Percentiles rank a stretch among this genome's conserved stretches.
Conservation (phyloP, 306 rosid species). For the Crotalaria pallida region DNA sequence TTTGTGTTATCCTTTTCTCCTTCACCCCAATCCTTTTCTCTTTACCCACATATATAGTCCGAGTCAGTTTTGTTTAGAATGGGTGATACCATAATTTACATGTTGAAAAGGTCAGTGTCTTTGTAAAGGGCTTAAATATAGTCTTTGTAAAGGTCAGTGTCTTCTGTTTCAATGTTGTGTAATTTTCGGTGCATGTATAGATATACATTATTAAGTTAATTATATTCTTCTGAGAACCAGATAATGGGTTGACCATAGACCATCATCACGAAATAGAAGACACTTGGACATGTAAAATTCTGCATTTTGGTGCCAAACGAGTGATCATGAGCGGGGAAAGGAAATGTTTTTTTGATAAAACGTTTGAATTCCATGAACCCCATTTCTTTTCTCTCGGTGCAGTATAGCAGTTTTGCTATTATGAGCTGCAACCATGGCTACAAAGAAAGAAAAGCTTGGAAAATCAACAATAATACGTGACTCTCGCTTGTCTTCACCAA, state of each 20-base stretch:
- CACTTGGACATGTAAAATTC: background rate
- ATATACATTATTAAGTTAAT: constrained; percentile 6
- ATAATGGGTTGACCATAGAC: background rate
- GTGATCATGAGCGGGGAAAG: background rate
- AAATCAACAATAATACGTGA: no score
- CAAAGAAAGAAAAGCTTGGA: no score
- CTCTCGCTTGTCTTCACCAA: no score
- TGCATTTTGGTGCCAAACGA: background rate
- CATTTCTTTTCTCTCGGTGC: no score
- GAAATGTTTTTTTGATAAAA: no score
- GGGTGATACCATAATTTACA: constrained; percentile 14
- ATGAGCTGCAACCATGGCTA: no score
- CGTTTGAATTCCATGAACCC: no score
- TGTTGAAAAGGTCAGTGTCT: constrained; percentile 19
- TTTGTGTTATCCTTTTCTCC: background rate
- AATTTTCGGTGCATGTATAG: constrained; percentile 12
- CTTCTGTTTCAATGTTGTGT: constrained; percentile 5
- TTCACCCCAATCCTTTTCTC: background rate
- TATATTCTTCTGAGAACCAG: background rate
- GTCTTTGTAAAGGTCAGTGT: constrained; percentile 21
- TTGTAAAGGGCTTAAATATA: constrained; percentile 17
- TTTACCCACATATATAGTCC: background rate
- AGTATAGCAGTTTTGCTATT: no score
- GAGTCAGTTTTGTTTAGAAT: constrained; percentile 16
- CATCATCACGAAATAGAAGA: background rate